Base-by-base conservation (phyloP, 108 stramenopile species). In the Nannochloropsis salina region DNA sequence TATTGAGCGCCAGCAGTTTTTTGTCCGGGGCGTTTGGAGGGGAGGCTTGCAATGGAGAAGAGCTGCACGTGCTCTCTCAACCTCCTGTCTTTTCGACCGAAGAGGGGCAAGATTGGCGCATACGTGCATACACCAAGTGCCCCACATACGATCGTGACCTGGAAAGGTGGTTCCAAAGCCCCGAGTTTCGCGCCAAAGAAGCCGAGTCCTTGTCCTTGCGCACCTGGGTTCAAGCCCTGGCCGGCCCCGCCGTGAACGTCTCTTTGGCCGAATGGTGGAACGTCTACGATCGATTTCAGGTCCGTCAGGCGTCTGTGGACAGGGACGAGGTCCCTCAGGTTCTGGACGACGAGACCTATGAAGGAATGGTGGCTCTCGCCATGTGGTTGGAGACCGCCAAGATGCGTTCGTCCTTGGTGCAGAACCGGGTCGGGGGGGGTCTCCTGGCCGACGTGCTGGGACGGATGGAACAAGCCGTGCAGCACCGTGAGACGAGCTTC, bases 351-450 rank as follows among this genome's bases (percentile, higher is more conserved):
- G n/a, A n/a, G 15, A 15, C n/a, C 15, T 74, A 74, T n/a, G 61
- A 15, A 6, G 20, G 61, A 15, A n/a, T 74, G 20, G n/a, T 74
- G 20, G 15, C 61, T n/a, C 61, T 74, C 8, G 61, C 61, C 61
- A n/a, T 74, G 61, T 74, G 61, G 61, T n/a, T 74, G 20, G 61
- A 74, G 61, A 74, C 61, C 61, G n/a, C 61, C 61, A 74, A 74
- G n/a, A 74, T 74, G 61, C 15, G n/a, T n/a, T 74, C 61, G 20
- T 74, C 61, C 61, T n/a, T 74, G 4, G 61, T 74, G 20, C 61
- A 74, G 61, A 74, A 74, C 61, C 61, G 61, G 20, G 20, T 74
- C 61, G 61, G 61, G 15, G 61, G 61, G 61, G 61, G 61, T n/a
- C 61, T 74, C 8, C 61, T 74, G 20, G 61, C 61, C 20, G 61